A percentile compares a stretch with the other conserved stretches of the same genome.
Evolutionary conservation across 495 filamentous ascomycete species (phyloP).

Genomic region (Emericellopsis terricola): DNA sequence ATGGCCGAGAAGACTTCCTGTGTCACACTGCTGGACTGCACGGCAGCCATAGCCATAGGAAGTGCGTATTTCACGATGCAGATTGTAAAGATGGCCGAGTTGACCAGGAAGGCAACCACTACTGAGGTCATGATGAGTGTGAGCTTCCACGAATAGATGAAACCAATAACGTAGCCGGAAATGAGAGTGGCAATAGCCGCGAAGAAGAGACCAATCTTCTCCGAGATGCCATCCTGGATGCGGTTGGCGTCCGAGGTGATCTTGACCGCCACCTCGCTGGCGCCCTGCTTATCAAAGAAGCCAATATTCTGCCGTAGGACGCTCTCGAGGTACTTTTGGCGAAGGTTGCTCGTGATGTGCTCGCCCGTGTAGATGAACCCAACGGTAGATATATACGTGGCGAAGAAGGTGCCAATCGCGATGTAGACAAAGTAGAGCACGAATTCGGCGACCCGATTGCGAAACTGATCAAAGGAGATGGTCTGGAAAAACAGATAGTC

Average conservation of each 20-base stretch:
- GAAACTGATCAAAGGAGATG: conserved; percentile 30
- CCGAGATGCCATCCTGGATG: conserved; percentile 37
- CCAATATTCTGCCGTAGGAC: conserved; percentile 20
- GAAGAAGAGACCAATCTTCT: conserved; percentile 24
- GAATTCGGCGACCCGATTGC: conserved; percentile 35
- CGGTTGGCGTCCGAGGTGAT: conserved; percentile 34
- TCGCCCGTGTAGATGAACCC: conserved; percentile 70
- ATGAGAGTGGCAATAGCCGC: conserved; percentile 19
- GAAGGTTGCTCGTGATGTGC: conserved; percentile 15
- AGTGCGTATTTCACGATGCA: conserved; percentile 21
- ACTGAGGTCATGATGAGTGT: conserved; percentile 24
- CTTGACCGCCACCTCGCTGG: conserved; percentile 18
- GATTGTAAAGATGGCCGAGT: conserved; percentile 13
- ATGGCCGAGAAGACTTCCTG: conserved; percentile 71
- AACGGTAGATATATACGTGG: conserved; percentile 58
- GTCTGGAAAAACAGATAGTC: conserved; percentile 31
- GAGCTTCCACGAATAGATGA: conserved; percentile 23
- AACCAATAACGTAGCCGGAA: conserved; percentile 21
- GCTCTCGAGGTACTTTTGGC: conserved; percentile 15
- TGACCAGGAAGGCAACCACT: conserved; percentile 24
- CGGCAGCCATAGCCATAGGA: conserved; percentile 33
- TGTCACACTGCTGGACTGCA: conserved; percentile 27
- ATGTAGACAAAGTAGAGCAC: conserved; percentile 77
- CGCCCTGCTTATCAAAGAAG: conserved; percentile 20
- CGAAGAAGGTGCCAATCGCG: conserved; percentile 58